Conservation (phyloP, 2,329 filamentous ascomycete species). For the Leptographium galeiforme region DNA sequence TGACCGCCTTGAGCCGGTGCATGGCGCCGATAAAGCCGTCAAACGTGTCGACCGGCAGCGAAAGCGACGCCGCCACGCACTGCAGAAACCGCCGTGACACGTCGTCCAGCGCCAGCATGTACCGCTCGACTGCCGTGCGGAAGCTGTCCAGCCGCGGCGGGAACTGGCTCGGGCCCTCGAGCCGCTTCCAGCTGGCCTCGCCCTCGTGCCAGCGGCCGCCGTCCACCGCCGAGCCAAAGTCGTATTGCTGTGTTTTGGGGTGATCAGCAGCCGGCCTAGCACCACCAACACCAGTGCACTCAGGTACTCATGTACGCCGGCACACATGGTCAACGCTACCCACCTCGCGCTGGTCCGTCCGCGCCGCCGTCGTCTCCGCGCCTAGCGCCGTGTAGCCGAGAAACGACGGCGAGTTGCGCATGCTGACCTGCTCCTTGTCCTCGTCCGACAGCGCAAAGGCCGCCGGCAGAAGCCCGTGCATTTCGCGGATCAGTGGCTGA, state of each 20-base stretch:
- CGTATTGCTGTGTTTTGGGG: conserved; percentile 32
- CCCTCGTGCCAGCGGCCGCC: conserved; percentile 12
- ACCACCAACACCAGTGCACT: not conserved
- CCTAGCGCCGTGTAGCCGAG: conserved; percentile 44
- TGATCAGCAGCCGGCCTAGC: not conserved
- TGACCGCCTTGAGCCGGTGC: conserved; percentile 45
- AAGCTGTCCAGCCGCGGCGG: conserved; percentile 13
- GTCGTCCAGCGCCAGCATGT: conserved; percentile 35
- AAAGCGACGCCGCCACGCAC: conserved; percentile 41
- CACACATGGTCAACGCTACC: not conserved
- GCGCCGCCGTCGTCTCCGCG: conserved; percentile 40
- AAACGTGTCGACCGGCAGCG: conserved; percentile 33
- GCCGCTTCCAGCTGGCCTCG: conserved; percentile 21
- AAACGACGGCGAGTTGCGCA: conserved; percentile 44
- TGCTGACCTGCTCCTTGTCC: conserved; percentile 26
- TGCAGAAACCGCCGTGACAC: conserved; percentile 39
- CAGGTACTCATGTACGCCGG: not conserved
- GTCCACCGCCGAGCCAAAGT: conserved; percentile 24
- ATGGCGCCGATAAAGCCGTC: conserved; percentile 40
- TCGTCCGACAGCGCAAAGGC: conserved; percentile 27
- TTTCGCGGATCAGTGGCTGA: conserved; percentile 17
- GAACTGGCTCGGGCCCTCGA: conserved; percentile 30
- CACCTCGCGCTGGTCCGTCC: conserved; percentile 30
- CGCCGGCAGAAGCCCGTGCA: conserved; percentile 25
- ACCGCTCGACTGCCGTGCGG: conserved; percentile 26